Percentiles rank a stretch among this genome's conserved stretches.
These are phyloP conservation scores for Triangularia setosa DNA, from an alignment of 2,329 filamentous ascomycete species.

Conservation along the genomic window DNA sequence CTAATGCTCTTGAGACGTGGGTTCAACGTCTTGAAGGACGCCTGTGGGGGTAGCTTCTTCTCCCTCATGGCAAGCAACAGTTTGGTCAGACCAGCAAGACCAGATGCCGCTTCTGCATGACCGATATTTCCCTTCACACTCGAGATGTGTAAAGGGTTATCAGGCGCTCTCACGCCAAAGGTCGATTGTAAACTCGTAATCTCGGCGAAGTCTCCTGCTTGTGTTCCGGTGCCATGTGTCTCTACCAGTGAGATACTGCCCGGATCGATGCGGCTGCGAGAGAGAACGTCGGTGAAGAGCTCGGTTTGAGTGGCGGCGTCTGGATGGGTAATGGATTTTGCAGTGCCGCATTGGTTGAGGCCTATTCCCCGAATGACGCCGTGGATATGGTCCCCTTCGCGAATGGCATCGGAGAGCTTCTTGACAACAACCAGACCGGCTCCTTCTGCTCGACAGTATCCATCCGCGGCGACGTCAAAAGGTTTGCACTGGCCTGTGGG, in stretches of 20 bases:
- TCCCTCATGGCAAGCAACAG: conserved; percentile 12
- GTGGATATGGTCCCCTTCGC: conserved; percentile 45
- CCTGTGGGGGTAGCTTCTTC: not conserved
- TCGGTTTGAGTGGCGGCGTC: conserved; percentile 35
- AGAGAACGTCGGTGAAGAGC: conserved; percentile 36
- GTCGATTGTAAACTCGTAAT: conserved; percentile 17
- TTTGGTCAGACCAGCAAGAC: conserved; percentile 22
- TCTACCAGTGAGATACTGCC: conserved; percentile 31
- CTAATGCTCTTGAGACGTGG: not conserved
- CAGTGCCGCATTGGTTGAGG: conserved; percentile 54
- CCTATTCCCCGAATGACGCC: conserved; percentile 57
- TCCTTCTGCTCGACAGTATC: conserved; percentile 25
- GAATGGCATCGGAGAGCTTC: conserved; percentile 41
- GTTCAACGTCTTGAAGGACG: not conserved
- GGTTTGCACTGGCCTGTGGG: conserved; percentile 22
- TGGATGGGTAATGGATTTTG: conserved; percentile 58
- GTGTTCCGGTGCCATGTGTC: conserved; percentile 39
- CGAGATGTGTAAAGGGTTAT: conserved; percentile 33
- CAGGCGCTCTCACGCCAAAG: not conserved
- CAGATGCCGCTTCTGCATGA: conserved; percentile 23
- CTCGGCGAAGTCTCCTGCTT: conserved; percentile 39
- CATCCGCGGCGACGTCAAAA: conserved; percentile 27
- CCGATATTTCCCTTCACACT: conserved; percentile 34
- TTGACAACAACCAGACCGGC: conserved; percentile 44
- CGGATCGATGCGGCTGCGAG: conserved; percentile 30